Base-by-base conservation (phyloP, 106 monocot genomes). In the Dendrobium nobile region DNA sequence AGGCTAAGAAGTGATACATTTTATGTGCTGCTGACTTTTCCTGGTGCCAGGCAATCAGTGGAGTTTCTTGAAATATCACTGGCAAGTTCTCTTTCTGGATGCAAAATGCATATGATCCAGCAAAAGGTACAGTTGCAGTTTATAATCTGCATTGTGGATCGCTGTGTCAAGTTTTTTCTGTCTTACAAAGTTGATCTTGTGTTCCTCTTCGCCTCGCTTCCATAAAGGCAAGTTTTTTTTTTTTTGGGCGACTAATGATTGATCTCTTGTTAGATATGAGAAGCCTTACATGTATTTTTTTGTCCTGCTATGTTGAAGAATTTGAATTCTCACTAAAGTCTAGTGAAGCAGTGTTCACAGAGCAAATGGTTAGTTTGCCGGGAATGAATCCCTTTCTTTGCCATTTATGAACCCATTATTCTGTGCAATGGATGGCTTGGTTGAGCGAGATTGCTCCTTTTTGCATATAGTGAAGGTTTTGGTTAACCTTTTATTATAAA, bases 1-100 rank as follows among this genome's bases (percentile, higher is more conserved):
- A 89, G 18, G 44, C 56, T 41, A 76, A 26, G 4, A 47, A 47
- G 48, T 76, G 76, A 76, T 51, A 13, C 51, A 51, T 51, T 2
- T 51, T 0, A 45, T 45, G 45, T 45, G 45, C 51, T 51, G 10
- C 51, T 51, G 51, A 51, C 51, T 51, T 51, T 51, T 51, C 51
- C 3, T 65, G 26, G 26, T 65, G 64, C 20, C n/a, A 22, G 24
- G 24, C 6, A 65, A 65, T 26, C 64, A 24, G 24, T 10, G 64
- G 10, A 65, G 26, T 65, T 65, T 65, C 64, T 65, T 65, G 24
- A 65, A 26, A 65, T 65, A 37, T 65, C 64, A 8, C 9, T 26
- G 64, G 64, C 64, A 2, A 65, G 9, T 65, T 65, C 15, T 65
- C 22, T 26, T 9, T n/a, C 64, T 7, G 64, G 51, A 51, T 51